phyloP scores from a whole-genome alignment of 495 filamentous ascomycete species.

The Aspergillus diversus region DNA sequence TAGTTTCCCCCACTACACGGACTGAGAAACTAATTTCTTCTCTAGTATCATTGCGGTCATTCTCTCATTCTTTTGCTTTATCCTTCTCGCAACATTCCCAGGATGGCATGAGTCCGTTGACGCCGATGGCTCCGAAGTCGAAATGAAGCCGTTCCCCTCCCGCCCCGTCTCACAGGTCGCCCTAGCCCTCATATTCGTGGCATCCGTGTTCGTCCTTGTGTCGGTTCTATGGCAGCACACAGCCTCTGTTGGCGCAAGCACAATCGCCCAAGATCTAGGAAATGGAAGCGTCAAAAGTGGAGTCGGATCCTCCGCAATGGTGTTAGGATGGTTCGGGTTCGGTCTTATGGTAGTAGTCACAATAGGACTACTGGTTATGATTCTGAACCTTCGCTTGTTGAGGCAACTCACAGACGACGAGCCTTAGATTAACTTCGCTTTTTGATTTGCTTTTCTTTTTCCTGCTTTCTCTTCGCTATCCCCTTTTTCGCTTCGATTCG shows the following conservation, averaged over 20 bases:
- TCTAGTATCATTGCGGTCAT: conserved; percentile 69
- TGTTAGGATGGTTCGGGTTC: conserved; percentile 96
- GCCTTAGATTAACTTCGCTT: conserved; percentile 19
- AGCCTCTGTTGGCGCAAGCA: conserved; percentile 88
- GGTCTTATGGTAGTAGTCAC: conserved; percentile 89
- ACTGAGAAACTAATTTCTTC: conserved; percentile 11
- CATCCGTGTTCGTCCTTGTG: conserved; percentile 71
- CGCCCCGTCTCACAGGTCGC: conserved; percentile 69
- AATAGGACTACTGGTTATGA: conserved; percentile 94
- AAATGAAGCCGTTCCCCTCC: conserved; percentile 71
- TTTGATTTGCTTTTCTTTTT: conserved; percentile 25
- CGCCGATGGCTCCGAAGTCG: conserved; percentile 55
- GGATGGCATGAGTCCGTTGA: conserved; percentile 71
- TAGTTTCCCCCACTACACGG: neutral
- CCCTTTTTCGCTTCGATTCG: neutral
- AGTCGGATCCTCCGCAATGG: conserved; percentile 90
- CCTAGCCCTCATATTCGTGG: conserved; percentile 67
- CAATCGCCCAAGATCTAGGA: conserved; percentile 91
- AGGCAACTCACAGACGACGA: conserved; percentile 56
- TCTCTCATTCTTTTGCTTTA: conserved; percentile 69
- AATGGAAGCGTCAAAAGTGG: conserved; percentile 89
- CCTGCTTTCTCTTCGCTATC: conserved; percentile 14
- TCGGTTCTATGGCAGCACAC: conserved; percentile 80
- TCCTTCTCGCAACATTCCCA: conserved; percentile 72
- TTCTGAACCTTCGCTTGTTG: conserved; percentile 80